These are phyloP conservation scores for Bretschneidera sinensis DNA, from an alignment of 345 rosid species.

Conservation along the genomic window DNA sequence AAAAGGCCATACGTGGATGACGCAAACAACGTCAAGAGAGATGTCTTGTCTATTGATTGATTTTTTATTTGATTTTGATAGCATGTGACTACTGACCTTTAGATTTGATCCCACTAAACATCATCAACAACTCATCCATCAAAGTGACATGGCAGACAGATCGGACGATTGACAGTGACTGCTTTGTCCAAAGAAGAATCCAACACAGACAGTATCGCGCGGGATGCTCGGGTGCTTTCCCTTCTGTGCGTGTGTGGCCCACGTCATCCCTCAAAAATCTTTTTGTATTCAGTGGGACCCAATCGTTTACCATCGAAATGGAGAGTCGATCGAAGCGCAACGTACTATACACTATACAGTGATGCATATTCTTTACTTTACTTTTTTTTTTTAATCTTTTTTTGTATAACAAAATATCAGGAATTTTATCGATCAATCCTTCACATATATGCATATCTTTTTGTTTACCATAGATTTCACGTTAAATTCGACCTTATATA, in stretches of 20 bases:
- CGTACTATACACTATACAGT: background rate
- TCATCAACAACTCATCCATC: background rate
- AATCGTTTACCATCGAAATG: too few species aligned
- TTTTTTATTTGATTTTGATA: background rate
- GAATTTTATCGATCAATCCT: too few species aligned
- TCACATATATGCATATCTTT: too few species aligned
- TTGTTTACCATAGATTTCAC: too few species aligned
- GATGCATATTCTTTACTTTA: too few species aligned
- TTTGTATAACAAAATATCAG: too few species aligned
- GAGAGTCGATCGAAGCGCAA: too few species aligned
- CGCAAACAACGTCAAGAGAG: background rate
- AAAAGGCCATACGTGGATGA: background rate
- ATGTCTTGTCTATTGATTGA: background rate
- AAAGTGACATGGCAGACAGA: conserved; percentile 7
- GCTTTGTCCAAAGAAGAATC: background rate
- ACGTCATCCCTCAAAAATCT: background rate
- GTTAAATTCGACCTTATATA: too few species aligned
- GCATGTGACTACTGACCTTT: background rate
- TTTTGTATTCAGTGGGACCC: background rate
- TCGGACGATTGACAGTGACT: conserved; percentile 3
- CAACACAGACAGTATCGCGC: background rate
- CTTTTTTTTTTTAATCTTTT: too few species aligned
- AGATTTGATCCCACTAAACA: background rate
- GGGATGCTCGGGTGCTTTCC: background rate
- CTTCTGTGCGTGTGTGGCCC: too few species aligned